Conservation (phyloP, 495 filamentous ascomycete species). For the Talaromyces ruber region DNA sequence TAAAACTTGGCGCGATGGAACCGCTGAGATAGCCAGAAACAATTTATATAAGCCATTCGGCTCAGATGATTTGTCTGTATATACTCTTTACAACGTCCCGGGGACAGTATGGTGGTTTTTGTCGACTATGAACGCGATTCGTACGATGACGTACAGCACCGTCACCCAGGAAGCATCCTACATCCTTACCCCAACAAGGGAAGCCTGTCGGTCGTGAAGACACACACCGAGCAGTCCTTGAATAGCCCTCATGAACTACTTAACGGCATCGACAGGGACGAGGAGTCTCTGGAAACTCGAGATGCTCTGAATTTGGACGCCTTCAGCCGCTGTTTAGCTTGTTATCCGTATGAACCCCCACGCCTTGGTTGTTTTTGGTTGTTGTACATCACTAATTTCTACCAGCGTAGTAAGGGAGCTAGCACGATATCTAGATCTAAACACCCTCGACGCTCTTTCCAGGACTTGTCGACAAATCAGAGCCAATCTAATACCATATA, state of each 20-base stretch:
- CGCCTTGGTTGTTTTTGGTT: slow-evolving; percentile 10
- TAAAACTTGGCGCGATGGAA: background rate
- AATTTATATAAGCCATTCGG: background rate
- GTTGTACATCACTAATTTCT: slow-evolving; percentile 5
- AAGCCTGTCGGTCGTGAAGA: background rate
- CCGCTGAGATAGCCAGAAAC: background rate
- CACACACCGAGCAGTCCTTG: background rate
- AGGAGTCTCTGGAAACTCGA: slow-evolving; percentile 10
- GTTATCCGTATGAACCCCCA: slow-evolving; percentile 69
- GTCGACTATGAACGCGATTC: slow-evolving; percentile 34
- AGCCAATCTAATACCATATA: slow-evolving; percentile 65
- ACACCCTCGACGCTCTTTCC: slow-evolving; percentile 73
- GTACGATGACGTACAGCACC: slow-evolving; percentile 16
- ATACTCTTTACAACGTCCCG: background rate
- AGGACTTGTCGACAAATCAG: slow-evolving; percentile 73
- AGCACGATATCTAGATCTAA: slow-evolving; percentile 68
- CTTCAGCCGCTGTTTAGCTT: slow-evolving; percentile 71
- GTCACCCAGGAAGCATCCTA: slow-evolving; percentile 10
- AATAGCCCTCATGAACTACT: slow-evolving; percentile 11
- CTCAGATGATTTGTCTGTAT: background rate
- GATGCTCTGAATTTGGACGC: slow-evolving; percentile 58
- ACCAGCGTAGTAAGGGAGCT: slow-evolving; percentile 68
- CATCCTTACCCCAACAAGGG: slow-evolving; percentile 13
- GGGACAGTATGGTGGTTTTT: slow-evolving; percentile 36
- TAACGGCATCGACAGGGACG: background rate